A percentile compares a stretch with the other conserved stretches of the same genome.
These are phyloP conservation scores for Suhomyces taliae DNA, from an alignment of 1,139 yeast species.

Conservation along the genomic window DNA sequence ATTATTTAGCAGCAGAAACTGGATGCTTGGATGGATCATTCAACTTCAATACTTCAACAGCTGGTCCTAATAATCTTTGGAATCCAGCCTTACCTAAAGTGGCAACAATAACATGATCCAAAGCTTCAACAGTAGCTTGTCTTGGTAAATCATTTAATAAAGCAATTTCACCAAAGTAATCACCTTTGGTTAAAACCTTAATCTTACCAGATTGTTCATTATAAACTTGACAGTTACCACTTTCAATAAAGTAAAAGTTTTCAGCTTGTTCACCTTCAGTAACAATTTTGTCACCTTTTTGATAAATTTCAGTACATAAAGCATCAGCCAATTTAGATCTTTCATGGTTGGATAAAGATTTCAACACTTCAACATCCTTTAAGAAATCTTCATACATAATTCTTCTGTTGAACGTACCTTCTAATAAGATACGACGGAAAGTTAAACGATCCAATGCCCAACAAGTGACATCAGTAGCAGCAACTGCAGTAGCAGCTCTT, in stretches of 20 bases:
- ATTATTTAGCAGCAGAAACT: neutral
- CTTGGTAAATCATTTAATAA: conserved; percentile 88
- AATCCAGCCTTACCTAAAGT: conserved; percentile 90
- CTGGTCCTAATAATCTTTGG: conserved; percentile 91
- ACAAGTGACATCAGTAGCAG: conserved; percentile 61
- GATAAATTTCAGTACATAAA: conserved; percentile 71
- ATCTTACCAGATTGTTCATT: conserved; percentile 59
- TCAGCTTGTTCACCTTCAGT: conserved; percentile 91
- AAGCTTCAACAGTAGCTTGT: conserved; percentile 89
- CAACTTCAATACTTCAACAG: conserved; percentile 74
- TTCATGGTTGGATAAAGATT: conserved; percentile 72
- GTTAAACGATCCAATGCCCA: conserved; percentile 96
- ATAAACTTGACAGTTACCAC: conserved; percentile 78
- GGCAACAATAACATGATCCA: conserved; percentile 77
- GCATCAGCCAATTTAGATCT: conserved; percentile 95
- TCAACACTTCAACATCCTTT: conserved; percentile 80
- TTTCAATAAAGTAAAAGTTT: conserved; percentile 84
- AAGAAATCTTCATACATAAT: conserved; percentile 86
- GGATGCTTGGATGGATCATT: conserved; percentile 60
- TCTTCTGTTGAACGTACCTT: conserved; percentile 88
- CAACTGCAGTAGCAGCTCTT: conserved; percentile 92
- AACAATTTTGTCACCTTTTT: conserved; percentile 73
- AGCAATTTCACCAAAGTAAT: conserved; percentile 96
- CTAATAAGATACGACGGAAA: conserved; percentile 86
- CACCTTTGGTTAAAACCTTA: conserved; percentile 70